A percentile compares a stretch with the other conserved stretches of the same genome.
phyloP scores from a whole-genome alignment of 208 protist genomes.

The Trypanosoma cruzi region DNA sequence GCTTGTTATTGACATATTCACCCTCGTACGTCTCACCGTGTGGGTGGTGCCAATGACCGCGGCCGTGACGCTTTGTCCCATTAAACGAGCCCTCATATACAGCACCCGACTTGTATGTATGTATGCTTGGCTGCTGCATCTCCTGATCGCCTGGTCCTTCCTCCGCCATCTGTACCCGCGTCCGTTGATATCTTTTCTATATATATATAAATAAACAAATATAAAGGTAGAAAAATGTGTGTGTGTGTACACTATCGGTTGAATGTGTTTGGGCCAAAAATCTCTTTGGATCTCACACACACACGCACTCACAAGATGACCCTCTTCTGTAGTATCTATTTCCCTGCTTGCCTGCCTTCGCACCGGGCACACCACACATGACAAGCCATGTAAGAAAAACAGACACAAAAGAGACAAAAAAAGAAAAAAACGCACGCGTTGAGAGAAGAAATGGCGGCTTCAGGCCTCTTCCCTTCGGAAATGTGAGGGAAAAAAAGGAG shows the following conservation, averaged over 20 bases:
- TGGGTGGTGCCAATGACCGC: constrained; percentile 78
- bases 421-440: neutral
- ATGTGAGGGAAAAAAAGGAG: neutral
- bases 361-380: no score
- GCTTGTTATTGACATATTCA: constrained; percentile 87
- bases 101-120: constrained; percentile 89
- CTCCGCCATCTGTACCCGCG: neutral
- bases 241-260: no score
- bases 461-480: neutral
- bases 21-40: constrained; percentile 87
- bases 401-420: no score
- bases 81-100: constrained; percentile 89
- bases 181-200: no score
- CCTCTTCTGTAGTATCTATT: no score
- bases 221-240: no score
- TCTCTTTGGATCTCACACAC: no score
- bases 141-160: neutral
- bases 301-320: no score
- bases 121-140: constrained; percentile 11
- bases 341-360: no score
- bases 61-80: constrained; percentile 70
- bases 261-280: no score
- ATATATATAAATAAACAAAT: no score
- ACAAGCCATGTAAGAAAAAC: no score
- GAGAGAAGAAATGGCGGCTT: neutral